Base-by-base conservation (phyloP, 768 basidiomycete species). In the Pulveroboletus sp. region DNA sequence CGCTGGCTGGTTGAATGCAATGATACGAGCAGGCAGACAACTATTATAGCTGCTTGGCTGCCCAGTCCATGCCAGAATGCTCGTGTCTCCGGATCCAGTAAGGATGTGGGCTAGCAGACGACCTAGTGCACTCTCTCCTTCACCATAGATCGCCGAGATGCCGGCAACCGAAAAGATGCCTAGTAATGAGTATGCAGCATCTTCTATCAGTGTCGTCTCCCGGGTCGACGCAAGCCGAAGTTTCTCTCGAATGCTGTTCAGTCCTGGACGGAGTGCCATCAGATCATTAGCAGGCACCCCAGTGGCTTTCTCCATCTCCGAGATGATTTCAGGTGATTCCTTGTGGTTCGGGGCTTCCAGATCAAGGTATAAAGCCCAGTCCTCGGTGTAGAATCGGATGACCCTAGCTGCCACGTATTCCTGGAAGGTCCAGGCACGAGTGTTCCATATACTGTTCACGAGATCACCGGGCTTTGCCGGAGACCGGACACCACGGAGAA, bases 11-110 rank as follows among this genome's bases (percentile, higher is more conserved):
- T 4, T 24, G 29, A 31, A 52, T 8, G 37, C 49, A 3, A 26
- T 14, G 20, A 51, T 47, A 27, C 14, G 26, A 34, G 30, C 20
- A 14, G 50, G 50, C 6, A 51, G 32, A 20, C 45, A 51, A 10
- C 39, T 51, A 22, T 53, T 53, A 31, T 38, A 44, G 7, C 17
- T 23, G n/a, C 38, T 38, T 0, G 52, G 38, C n/a, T 40, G 19
- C 22, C 52, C 52, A 6, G 16, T 50, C 51, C 51, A 50, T 40
- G 48, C 48, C 3, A 53, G 51, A 22, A 53, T 32, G 9, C 41
- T 43, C n/a, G 10, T n/a, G 6, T 53, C 43, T 26, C 51, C 48
- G 2, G 47, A 48, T 0, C 29, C 41, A 0, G 41, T 1, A n/a
- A 48, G 47, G n/a, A 48, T 20, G 14, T 44, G 24, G 1, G 47